A percentile compares a stretch with the other conserved stretches of the same genome.
Evolutionary conservation across 1,284 basidiomycete species (phyloP).

Genomic region (Cryptococcus depauperatus): DNA sequence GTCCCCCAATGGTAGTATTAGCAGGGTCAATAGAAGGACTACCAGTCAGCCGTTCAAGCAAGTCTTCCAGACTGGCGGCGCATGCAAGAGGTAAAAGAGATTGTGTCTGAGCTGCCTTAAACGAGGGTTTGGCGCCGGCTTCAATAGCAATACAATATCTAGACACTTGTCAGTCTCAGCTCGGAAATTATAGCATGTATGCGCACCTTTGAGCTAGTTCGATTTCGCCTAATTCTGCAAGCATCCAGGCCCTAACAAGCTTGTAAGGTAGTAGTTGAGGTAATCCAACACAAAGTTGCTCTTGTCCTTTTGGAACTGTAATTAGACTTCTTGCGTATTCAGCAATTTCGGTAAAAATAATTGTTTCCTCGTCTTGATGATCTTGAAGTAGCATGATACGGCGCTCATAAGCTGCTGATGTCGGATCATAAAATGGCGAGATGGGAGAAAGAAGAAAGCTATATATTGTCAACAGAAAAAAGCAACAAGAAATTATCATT

Average conservation of each 20-base stretch:
- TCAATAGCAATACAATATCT: conserved; percentile 94
- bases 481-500: conserved; percentile 11
- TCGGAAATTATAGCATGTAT: background rate
- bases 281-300: conserved; percentile 64
- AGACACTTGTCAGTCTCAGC: background rate
- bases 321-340: conserved; percentile 83
- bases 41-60: conserved; percentile 73
- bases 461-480: conserved; percentile 9
- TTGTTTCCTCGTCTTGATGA: conserved; percentile 51
- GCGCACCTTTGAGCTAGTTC: conserved; percentile 62
- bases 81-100: conserved; percentile 57
- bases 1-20: conserved; percentile 53
- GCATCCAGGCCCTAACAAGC: conserved; percentile 64
- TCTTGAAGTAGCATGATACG: conserved; percentile 34
- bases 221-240: conserved; percentile 73
- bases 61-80: conserved; percentile 66
- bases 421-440: conserved; percentile 59
- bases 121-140: conserved; percentile 43
- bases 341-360: conserved; percentile 82
- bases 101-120: conserved; percentile 18
- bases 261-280: conserved; percentile 85
- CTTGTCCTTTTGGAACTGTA: conserved; percentile 70
- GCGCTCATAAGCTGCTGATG: conserved; percentile 30
- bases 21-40: conserved; percentile 60
- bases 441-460: conserved; percentile 85